phyloP scores from a whole-genome alignment of 225 moss, liverwort and hornwort species.

The Neckera pumila region DNA sequence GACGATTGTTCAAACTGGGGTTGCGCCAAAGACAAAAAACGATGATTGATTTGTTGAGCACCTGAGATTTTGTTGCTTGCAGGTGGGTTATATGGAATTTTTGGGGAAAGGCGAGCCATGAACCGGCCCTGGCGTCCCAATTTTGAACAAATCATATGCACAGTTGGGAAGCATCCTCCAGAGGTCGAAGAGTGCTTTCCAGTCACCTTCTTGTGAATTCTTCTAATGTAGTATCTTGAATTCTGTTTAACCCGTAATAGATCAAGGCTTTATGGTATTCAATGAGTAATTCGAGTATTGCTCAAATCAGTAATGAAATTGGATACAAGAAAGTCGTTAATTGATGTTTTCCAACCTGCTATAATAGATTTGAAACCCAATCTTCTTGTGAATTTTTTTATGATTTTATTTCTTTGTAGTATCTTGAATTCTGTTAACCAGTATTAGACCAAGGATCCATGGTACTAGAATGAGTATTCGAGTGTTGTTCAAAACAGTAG shows the following conservation, averaged over 20 bases:
- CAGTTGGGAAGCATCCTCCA: conserved; percentile 11
- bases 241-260: neutral
- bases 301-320: neutral
- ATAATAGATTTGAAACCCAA: neutral
- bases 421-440: neutral
- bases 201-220: neutral
- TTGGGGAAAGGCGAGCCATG: neutral
- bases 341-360: neutral
- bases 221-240: neutral
- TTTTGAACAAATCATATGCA: neutral
- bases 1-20: neutral
- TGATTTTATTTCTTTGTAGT: neutral
- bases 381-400: neutral
- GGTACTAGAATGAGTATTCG: neutral
- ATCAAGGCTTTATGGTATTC: neutral
- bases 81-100: neutral
- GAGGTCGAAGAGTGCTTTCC: neutral
- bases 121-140: neutral
- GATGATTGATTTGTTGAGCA: neutral
- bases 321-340: neutral
- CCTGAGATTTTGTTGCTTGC: neutral
- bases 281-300: neutral
- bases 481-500: neutral
- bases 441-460: neutral
- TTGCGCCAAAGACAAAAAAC: neutral